Evolutionary conservation across 1,284 basidiomycete species (phyloP).

Genomic region (Pisolithus thermaeus): DNA sequence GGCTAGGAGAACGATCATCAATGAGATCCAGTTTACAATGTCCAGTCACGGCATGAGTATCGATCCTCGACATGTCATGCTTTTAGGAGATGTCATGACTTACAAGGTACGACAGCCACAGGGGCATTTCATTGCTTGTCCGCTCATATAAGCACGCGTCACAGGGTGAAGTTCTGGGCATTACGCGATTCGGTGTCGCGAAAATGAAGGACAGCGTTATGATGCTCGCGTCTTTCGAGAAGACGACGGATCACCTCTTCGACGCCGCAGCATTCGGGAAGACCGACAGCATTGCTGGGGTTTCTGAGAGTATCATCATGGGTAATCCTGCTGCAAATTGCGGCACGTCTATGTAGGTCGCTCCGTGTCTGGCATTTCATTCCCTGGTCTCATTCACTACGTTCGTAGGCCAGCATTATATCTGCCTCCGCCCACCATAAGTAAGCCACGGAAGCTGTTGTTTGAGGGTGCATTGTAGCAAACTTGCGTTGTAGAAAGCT

Average conservation of each 20-base stretch:
- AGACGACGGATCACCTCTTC: slow-evolving; percentile 98
- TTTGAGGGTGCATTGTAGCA: slow-evolving; percentile 46
- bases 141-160: not conserved
- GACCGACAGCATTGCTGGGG: slow-evolving; percentile 91
- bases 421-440: slow-evolving; percentile 43
- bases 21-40: slow-evolving; percentile 99
- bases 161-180: slow-evolving; percentile 95
- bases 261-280: slow-evolving; percentile 97
- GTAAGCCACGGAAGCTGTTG: slow-evolving; percentile 44
- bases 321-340: slow-evolving; percentile 95
- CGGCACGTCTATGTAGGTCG: slow-evolving; percentile 85
- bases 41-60: slow-evolving; percentile 97
- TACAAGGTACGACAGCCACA: slow-evolving; percentile 72
- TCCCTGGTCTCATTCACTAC: slow-evolving; percentile 2
- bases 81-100: slow-evolving; percentile 97
- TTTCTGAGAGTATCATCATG: slow-evolving; percentile 99
- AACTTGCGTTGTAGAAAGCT: not conserved
- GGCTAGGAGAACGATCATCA: slow-evolving; percentile 90
- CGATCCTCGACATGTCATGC: slow-evolving; percentile 98
- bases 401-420: slow-evolving; percentile 46
- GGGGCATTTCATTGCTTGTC: not conserved
- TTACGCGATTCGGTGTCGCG: slow-evolving; percentile 99
- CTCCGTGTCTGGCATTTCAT: not conserved
- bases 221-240: slow-evolving; percentile 99
- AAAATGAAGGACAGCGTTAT: slow-evolving; percentile 99